Base-by-base conservation (phyloP, 805 yeast genomes). In the Babjeviella inositovora region DNA sequence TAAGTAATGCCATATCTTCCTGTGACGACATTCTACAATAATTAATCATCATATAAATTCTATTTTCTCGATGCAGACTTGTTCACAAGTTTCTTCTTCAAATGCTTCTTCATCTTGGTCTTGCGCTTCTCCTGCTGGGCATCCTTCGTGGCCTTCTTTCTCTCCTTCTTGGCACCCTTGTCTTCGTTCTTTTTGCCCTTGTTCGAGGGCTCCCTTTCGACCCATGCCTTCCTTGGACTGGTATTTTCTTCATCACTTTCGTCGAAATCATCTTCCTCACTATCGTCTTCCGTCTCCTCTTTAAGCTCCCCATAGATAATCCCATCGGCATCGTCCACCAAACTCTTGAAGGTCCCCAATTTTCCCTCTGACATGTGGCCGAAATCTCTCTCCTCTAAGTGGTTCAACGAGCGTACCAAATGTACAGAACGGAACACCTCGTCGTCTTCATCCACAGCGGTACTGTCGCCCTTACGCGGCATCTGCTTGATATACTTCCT, bases 321-420 rank as follows among this genome's bases (percentile, higher is more conserved):
- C n/a, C n/a, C 31, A 1, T 35, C 34, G 8, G 25, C 52, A 13
- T 51, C 52, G n/a, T 58, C 65, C 17, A 69, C 68, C 23, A 77
- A 47, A 24, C 71, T 72, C 27, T 66, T 73, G 31, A 90, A 54
- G 2, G 87, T 72, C 32, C 73, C 82, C 18, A 81, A 76, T 33
- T 80, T 71, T 14, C 95, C 96, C 29, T 70, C 68, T 2, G 70
- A 56, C 33, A 79, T 77, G 37, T 76, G 73, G 22, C 68, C 72
- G 34, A 79, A 81, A 43, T 90, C 98, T 29, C 94, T 61, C 39
- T 90, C 98, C 41, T 90, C 80, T 43, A 85, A 41, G 53, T 87
- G 69, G 50, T 82, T 70, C 52, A 90, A 49, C 27, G 90, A 71
- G 38, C 85, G 59, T 15, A 79, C 81, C 35, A 79, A 50, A 46